Conservation (phyloP, 768 basidiomycete species). For the Leccinellum luteum region DNA sequence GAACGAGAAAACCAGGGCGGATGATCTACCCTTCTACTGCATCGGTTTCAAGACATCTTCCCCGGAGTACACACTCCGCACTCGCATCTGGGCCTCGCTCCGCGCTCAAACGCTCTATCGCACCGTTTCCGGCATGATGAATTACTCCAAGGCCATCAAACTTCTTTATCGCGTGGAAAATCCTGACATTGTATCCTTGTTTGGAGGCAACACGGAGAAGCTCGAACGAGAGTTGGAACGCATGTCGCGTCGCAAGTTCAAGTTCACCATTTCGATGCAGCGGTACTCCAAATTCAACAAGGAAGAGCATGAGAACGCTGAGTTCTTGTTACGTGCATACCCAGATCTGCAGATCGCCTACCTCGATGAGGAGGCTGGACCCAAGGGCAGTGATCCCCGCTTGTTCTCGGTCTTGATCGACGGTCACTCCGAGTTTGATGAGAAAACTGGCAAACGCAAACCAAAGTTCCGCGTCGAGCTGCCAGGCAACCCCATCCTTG, state of each 20-base stretch:
- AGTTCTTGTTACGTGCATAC: slow-evolving; percentile 96
- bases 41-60: slow-evolving; percentile 99
- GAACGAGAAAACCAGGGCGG: slow-evolving; percentile 82
- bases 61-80: slow-evolving; percentile 97
- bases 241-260: slow-evolving; percentile 98
- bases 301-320: slow-evolving; percentile 97
- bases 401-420: slow-evolving; percentile 94
- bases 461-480: slow-evolving; percentile 98
- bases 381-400: slow-evolving; percentile 82
- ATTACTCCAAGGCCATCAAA: slow-evolving; percentile 99
- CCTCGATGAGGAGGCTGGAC: slow-evolving; percentile 92
- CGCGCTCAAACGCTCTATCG: slow-evolving; percentile 98
- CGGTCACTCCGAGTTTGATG: slow-evolving; percentile 93
- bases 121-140: slow-evolving; percentile 99
- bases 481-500: slow-evolving; percentile 97
- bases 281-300: slow-evolving; percentile 99
- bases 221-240: slow-evolving; percentile 95
- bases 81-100: slow-evolving; percentile 98
- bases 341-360: slow-evolving; percentile 98
- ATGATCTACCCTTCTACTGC: slow-evolving; percentile 98
- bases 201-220: slow-evolving; percentile 94
- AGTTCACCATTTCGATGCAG: slow-evolving; percentile 98
- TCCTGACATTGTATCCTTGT: slow-evolving; percentile 93
- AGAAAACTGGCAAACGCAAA: slow-evolving; percentile 81
- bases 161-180: slow-evolving; percentile 98